These are phyloP conservation scores for Zalaria obscura DNA, from an alignment of 2,329 filamentous ascomycete genomes.

Conservation along the genomic window DNA sequence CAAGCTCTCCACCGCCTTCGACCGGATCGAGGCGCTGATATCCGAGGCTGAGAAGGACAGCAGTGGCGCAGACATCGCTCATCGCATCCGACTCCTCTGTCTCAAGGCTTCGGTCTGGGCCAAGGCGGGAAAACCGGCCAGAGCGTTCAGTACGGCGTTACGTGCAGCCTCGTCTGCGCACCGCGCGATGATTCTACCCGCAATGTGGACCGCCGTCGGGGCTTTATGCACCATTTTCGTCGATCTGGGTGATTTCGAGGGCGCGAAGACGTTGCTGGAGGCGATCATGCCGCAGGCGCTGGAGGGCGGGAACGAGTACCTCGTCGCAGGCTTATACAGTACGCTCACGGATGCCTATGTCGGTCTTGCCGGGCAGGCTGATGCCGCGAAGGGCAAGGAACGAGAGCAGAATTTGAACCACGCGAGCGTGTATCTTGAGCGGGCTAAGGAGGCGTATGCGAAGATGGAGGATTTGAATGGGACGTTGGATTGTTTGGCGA, in stretches of 20 bases:
- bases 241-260: constrained; percentile 54
- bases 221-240: constrained; percentile 55
- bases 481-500: constrained; percentile 67
- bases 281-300: constrained; percentile 59
- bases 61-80: constrained; percentile 42
- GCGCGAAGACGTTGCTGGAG: constrained; percentile 49
- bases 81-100: constrained; percentile 57
- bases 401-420: constrained; percentile 11
- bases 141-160: constrained; percentile 63
- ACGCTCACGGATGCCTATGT: constrained; percentile 64
- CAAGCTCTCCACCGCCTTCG: constrained; percentile 38
- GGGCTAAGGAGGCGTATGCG: constrained; percentile 39
- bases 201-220: constrained; percentile 59
- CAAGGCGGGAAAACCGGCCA: constrained; percentile 52
- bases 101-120: constrained; percentile 59
- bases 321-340: constrained; percentile 54
- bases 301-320: constrained; percentile 50
- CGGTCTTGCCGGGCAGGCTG: constrained; percentile 51
- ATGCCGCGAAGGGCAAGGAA: constrained; percentile 16
- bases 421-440: constrained; percentile 15
- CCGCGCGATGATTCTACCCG: constrained; percentile 51
- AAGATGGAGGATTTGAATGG: constrained; percentile 53
- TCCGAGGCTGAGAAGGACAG: constrained; percentile 37
- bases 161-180: constrained; percentile 62
- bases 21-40: constrained; percentile 38